Percentiles rank a stretch among this genome's conserved stretches.
These are phyloP conservation scores for Colletotrichum falcatum DNA, from an alignment of 2,329 filamentous ascomycete genomes.

Conservation along the genomic window DNA sequence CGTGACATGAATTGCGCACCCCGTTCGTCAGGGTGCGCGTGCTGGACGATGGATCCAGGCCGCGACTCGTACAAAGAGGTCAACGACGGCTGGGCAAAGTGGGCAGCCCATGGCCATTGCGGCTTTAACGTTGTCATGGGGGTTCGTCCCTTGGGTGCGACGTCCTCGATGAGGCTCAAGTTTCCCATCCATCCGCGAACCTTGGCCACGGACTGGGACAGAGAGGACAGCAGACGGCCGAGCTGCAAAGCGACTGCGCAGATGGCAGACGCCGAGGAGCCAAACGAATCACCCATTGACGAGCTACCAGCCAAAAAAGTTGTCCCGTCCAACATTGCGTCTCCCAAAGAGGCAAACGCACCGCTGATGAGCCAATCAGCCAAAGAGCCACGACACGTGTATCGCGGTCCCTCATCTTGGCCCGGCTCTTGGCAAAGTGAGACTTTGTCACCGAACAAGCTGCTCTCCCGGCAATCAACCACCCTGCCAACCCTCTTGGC, in stretches of 20 bases:
- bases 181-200: neutral
- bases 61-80: neutral
- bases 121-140: neutral
- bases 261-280: neutral
- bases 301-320: slow-evolving; percentile 1
- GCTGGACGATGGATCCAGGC: too few relatives aligned
- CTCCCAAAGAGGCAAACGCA: slow-evolving; percentile 29
- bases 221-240: neutral
- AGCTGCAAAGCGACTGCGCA: slow-evolving; percentile 25
- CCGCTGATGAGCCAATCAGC: slow-evolving; percentile 41
- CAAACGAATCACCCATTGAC: neutral
- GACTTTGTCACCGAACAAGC: slow-evolving; percentile 37
- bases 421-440: slow-evolving; percentile 32
- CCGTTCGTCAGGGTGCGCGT: slow-evolving; percentile 3
- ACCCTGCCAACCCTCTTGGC: slow-evolving; percentile 30
- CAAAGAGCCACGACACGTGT: slow-evolving; percentile 33
- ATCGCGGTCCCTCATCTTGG: slow-evolving; percentile 23
- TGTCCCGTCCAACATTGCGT: neutral
- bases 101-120: neutral
- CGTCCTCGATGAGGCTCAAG: neutral
- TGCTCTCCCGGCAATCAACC: slow-evolving; percentile 28
- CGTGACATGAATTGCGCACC: slow-evolving; percentile 9
- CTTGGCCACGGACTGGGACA: neutral
- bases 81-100: neutral
- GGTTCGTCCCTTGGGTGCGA: neutral